phyloP scores from a whole-genome alignment of 1,284 basidiomycete genomes.

The Sporisorium reilianum region DNA sequence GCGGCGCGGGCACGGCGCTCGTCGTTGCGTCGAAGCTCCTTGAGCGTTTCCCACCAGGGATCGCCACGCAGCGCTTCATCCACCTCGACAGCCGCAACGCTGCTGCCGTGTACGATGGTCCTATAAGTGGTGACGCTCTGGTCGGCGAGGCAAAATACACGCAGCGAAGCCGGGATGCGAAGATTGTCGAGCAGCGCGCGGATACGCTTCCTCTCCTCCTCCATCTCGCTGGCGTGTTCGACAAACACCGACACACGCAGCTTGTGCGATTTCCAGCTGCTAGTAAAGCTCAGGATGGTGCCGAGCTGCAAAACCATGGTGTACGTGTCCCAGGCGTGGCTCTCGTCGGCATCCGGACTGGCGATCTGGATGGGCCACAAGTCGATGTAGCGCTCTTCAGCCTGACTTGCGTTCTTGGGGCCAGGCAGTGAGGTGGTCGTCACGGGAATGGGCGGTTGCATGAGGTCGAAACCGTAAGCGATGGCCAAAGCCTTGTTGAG shows the following conservation, averaged over 20 bases:
- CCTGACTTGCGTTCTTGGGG: constrained; percentile 19
- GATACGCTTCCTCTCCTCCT: constrained; percentile 61
- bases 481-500: constrained; percentile 68
- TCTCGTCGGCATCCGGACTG: constrained; percentile 54
- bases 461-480: constrained; percentile 64
- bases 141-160: constrained; percentile 64
- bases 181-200: constrained; percentile 66
- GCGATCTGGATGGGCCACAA: constrained; percentile 69
- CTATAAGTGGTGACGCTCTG: constrained; percentile 61
- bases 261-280: constrained; percentile 66
- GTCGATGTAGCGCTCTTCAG: constrained; percentile 61
- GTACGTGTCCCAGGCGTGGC: constrained; percentile 68
- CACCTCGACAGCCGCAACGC: constrained; percentile 41
- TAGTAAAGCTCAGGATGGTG: constrained; percentile 67
- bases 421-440: constrained; percentile 11
- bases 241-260: constrained; percentile 68
- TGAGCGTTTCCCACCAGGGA: constrained; percentile 67
- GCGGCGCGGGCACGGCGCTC: constrained; percentile 51
- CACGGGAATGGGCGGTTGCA: constrained; percentile 54
- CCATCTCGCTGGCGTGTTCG: constrained; percentile 62
- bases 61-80: constrained; percentile 59
- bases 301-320: constrained; percentile 69
- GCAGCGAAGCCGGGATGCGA: constrained; percentile 65
- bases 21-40: constrained; percentile 61
- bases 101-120: constrained; percentile 63